Percentiles rank a stretch among this genome's conserved stretches.
phyloP scores from a whole-genome alignment of 2,329 filamentous ascomycete genomes.

The Ophiostoma ips region DNA sequence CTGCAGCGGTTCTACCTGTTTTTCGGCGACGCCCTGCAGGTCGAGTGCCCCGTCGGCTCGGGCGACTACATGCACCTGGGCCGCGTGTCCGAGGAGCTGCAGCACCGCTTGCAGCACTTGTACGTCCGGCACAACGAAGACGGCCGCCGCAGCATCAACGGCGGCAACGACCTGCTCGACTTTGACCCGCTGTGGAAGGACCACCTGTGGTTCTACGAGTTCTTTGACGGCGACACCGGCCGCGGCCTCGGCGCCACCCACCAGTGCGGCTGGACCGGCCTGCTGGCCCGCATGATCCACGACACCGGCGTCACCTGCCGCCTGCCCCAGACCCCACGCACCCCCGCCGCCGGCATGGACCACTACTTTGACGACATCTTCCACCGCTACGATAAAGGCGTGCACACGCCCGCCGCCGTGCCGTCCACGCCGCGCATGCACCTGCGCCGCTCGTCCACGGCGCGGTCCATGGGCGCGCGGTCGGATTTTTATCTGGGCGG shows the following conservation, averaged over 20 bases:
- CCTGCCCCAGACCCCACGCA: constrained; percentile 83
- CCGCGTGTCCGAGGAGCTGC: constrained; percentile 86
- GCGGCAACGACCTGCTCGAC: constrained; percentile 70
- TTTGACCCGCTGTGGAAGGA: constrained; percentile 91
- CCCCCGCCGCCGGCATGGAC: constrained; percentile 66
- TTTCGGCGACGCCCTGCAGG: constrained; percentile 75
- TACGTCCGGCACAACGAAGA: constrained; percentile 76
- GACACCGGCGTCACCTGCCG: constrained; percentile 88
- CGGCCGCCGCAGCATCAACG: constrained; percentile 78
- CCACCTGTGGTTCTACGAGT: constrained; percentile 91
- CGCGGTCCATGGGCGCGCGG: constrained; percentile 68
- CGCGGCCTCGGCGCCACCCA: constrained; percentile 84
- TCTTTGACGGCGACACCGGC: constrained; percentile 86
- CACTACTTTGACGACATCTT: constrained; percentile 96
- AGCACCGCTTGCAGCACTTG: constrained; percentile 85
- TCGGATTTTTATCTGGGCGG: constrained; percentile 51
- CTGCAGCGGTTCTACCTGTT: constrained; percentile 94
- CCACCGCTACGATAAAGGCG: constrained; percentile 30
- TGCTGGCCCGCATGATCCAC: constrained; percentile 94
- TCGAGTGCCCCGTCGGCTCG: constrained; percentile 88
- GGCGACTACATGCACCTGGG: constrained; percentile 93
- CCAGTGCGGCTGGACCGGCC: constrained; percentile 91
- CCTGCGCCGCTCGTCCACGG: constrained; percentile 66
- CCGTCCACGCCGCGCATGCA: neutral
- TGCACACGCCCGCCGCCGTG: neutral